Evolutionary conservation across 768 basidiomycete species (phyloP).

Genomic region (Omphalotus guepiniiformis): DNA sequence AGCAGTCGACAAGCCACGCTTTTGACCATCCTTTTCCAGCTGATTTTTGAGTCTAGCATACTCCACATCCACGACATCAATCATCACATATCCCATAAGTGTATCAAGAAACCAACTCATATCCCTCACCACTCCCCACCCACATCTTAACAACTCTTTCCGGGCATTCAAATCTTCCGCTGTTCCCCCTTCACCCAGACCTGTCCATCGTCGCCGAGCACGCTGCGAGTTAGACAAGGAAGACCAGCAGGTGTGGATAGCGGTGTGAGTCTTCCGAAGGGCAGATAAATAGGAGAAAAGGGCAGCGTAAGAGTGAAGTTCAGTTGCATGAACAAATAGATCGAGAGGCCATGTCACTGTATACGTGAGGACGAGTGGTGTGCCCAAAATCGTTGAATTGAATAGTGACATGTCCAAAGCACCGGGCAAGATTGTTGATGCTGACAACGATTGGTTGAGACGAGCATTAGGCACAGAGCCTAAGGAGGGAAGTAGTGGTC

Average conservation of each 20-base stretch:
- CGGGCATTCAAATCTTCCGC: slow-evolving; percentile 63
- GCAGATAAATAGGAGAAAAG: slow-evolving; percentile 83
- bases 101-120: slow-evolving; percentile 93
- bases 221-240: slow-evolving; percentile 84
- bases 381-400: slow-evolving; percentile 75
- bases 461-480: slow-evolving; percentile 25
- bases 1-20: slow-evolving; percentile 5
- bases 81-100: slow-evolving; percentile 81
- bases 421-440: slow-evolving; percentile 23
- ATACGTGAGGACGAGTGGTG: slow-evolving; percentile 67
- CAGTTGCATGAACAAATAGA: slow-evolving; percentile 76
- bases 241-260: slow-evolving; percentile 79
- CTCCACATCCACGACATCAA: slow-evolving; percentile 85
- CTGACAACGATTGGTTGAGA: slow-evolving; percentile 30
- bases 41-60: slow-evolving; percentile 66
- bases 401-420: slow-evolving; percentile 47
- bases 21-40: slow-evolving; percentile 23
- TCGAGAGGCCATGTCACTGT: slow-evolving; percentile 83
- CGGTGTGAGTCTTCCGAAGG: slow-evolving; percentile 77
- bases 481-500: slow-evolving; percentile 78
- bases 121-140: slow-evolving; percentile 83
- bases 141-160: slow-evolving; percentile 62
- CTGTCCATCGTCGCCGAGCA: slow-evolving; percentile 81
- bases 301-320: slow-evolving; percentile 68
- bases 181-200: slow-evolving; percentile 82